A percentile compares a stretch with the other conserved stretches of the same genome.
Conservation (phyloP, 306 rosid species). For the Crotalaria pallida region DNA sequence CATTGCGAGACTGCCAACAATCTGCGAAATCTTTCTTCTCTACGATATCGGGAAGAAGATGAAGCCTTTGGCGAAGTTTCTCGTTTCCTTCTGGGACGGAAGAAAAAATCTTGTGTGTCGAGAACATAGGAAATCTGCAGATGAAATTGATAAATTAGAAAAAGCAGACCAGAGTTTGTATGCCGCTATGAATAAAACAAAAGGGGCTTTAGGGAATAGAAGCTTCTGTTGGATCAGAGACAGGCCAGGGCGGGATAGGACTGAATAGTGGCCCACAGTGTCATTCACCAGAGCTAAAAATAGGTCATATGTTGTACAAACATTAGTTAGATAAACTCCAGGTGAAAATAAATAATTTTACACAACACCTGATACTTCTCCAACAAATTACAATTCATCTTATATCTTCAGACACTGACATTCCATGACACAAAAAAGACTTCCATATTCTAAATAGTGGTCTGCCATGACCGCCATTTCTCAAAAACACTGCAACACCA, state of each 20-base stretch:
- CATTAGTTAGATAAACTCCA: background rate
- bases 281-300: no score
- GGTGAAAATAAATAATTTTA: background rate
- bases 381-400: background rate
- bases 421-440: background rate
- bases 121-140: slow-evolving; percentile 83
- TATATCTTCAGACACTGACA: background rate
- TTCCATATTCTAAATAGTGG: background rate
- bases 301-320: no score
- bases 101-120: slow-evolving; percentile 89
- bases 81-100: slow-evolving; percentile 54
- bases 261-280: no score
- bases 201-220: no score
- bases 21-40: slow-evolving; percentile 60
- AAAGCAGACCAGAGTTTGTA: background rate
- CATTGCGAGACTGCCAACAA: slow-evolving; percentile 33
- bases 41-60: slow-evolving; percentile 26
- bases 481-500: no score
- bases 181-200: background rate
- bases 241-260: no score
- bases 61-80: slow-evolving; percentile 17
- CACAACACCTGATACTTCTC: background rate
- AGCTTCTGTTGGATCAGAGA: background rate
- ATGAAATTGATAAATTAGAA: slow-evolving; percentile 23
- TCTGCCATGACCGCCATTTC: no score